phyloP scores from a whole-genome alignment of 805 yeast genomes.

The Kuraishia piskuri region DNA sequence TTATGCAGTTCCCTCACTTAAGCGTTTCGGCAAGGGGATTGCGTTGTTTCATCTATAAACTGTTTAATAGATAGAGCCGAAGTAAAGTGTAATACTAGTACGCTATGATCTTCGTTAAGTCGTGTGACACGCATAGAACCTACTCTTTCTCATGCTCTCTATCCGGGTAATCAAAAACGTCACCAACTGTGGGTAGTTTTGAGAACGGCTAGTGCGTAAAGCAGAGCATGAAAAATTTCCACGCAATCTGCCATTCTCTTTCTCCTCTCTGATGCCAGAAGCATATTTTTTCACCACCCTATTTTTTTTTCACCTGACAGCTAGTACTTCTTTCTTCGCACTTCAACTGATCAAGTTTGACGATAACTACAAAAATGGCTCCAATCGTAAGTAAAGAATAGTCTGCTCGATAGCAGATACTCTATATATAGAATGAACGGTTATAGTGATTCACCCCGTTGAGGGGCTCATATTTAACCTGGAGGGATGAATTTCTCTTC shows the following conservation, averaged over 20 bases:
- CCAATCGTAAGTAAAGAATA: constrained; percentile 67
- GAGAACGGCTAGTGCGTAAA: neutral
- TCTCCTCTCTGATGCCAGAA: neutral
- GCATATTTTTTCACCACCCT: neutral
- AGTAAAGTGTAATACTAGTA: too few relatives aligned
- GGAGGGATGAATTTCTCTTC: neutral
- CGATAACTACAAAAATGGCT: constrained; percentile 50
- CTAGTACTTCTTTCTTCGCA: neutral
- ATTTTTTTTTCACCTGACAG: neutral
- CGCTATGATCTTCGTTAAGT: neutral
- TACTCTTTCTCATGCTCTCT: neutral
- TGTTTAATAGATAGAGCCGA: too few relatives aligned
- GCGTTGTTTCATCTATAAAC: too few relatives aligned
- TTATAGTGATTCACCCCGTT: constrained; percentile 8
- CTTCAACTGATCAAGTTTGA: neutral
- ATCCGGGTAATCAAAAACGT: neutral
- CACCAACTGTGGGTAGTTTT: neutral
- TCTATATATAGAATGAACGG: constrained; percentile 3
- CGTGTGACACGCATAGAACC: neutral
- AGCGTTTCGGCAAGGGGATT: too few relatives aligned
- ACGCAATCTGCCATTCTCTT: neutral
- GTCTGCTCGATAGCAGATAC: neutral
- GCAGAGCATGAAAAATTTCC: neutral
- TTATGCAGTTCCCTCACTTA: too few relatives aligned
- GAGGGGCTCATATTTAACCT: constrained; percentile 11